phyloP scores from a whole-genome alignment of 108 stramenopile species.

The Schizochytrium sp. region DNA sequence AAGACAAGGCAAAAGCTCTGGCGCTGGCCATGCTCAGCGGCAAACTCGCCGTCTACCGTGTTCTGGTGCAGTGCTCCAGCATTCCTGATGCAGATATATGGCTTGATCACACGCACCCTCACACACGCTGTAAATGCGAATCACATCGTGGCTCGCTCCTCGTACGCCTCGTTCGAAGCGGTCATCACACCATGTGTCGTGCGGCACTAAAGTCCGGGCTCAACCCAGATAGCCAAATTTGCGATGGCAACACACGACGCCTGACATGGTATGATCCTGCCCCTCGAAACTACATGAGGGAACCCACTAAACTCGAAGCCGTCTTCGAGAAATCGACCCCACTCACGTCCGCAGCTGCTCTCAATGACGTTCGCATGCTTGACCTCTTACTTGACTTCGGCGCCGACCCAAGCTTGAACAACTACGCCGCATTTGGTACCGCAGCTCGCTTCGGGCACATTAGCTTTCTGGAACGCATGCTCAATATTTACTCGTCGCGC shows the following conservation, averaged over 20 bases:
- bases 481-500: neutral
- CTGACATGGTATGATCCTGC: conserved; percentile 24
- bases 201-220: conserved; percentile 17
- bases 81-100: conserved; percentile 8
- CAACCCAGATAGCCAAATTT: conserved; percentile 17
- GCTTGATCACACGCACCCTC: neutral
- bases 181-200: neutral
- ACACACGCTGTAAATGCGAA: conserved; percentile 25
- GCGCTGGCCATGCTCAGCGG: conserved; percentile 61
- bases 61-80: neutral
- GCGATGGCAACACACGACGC: conserved; percentile 53
- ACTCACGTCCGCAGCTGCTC: conserved; percentile 41
- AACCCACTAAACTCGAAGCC: conserved; percentile 36
- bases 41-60: neutral
- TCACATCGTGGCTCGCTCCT: conserved; percentile 39
- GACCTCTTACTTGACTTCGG: conserved; percentile 28
- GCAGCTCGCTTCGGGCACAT: conserved; percentile 43
- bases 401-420: conserved; percentile 7
- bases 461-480: conserved; percentile 13
- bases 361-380: conserved; percentile 54
- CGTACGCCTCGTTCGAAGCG: conserved; percentile 56
- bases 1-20: conserved; percentile 34
- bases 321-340: conserved; percentile 38
- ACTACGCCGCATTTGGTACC: conserved; percentile 44
- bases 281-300: neutral